phyloP scores from a whole-genome alignment of 352 stramenopile species.

The Phytophthora litchii region DNA sequence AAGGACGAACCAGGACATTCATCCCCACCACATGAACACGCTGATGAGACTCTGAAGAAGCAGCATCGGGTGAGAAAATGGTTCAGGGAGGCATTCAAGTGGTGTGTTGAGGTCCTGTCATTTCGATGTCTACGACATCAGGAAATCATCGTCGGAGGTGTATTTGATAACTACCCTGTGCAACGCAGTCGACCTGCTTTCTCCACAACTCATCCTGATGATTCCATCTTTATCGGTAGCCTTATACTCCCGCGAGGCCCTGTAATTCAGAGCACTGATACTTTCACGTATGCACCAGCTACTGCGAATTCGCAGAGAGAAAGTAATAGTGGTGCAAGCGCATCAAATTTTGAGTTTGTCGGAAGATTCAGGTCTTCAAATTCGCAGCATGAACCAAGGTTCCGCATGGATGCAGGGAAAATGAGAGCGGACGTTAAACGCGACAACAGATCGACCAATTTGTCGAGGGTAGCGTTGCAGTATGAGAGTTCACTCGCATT shows the following conservation, averaged over 20 bases:
- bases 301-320: too few species aligned
- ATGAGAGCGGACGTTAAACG: background rate
- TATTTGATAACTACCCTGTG: background rate
- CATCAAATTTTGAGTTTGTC: too few species aligned
- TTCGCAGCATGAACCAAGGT: background rate
- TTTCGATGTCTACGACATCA: slow-evolving; percentile 4
- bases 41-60: background rate
- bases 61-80: slow-evolving; percentile 4
- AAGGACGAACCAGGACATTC: background rate
- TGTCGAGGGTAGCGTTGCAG: too few species aligned
- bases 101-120: slow-evolving; percentile 8
- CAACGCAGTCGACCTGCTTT: background rate
- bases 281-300: background rate
- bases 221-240: background rate
- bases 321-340: too few species aligned
- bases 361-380: too few species aligned
- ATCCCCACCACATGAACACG: background rate
- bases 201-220: background rate
- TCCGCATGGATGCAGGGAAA: background rate
- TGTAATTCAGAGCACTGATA: background rate
- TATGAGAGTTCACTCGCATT: too few species aligned
- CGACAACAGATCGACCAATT: background rate
- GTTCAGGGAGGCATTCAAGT: slow-evolving; percentile 5
- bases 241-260: background rate
- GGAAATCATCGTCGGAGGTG: background rate